Evolutionary conservation across 2,329 filamentous ascomycete genomes (phyloP), one percentile per base, ranked within the genome.

Genomic region (Cladobotryum protrusum): DNA sequence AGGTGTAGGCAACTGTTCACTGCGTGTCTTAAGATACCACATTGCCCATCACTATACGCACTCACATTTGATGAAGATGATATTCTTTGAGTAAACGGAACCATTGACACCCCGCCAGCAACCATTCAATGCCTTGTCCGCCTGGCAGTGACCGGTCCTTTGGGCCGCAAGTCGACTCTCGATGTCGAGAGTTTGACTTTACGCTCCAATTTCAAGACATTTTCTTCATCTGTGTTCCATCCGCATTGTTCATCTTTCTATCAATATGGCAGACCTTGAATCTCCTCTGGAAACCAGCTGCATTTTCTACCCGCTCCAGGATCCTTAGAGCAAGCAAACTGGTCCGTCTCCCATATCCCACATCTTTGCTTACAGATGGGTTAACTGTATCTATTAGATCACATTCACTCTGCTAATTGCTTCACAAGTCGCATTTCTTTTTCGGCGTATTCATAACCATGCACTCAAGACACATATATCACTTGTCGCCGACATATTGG

Each of bases 191-290:
- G 5, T 63, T 63, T 40, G 62, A 64, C 52, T 63, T 64, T 41
- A 62, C 62, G 0, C 50, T 63, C 5, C 46, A 54, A 2, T 64
- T 63, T 29, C 59, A 63, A 42, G 61, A 64, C 18, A 45, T 61
- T 15, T 47, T 64, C 15, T 55, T 63, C n/a, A 52, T 52, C 1
- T 53, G 52, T 13, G 12, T 62, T 1, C 61, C 59, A 3, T 52
- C 52, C 2, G 36, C 56, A 1, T 54, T 63, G 14, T 41, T 63
- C 4, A n/a, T 53, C 11, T 40, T 49, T 4, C 53, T 61, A 13
- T 18, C 43, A 3, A 19, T 52, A 5, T 46, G 53, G 12, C 29
- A 48, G 14, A 47, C 37, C 15, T 32, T 56, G 24, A 24, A 47
- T 0, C 12, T 45, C 14, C 52, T 18, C 35, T 36, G 14, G 52